Percentiles rank a stretch among this genome's conserved stretches.
These are phyloP conservation scores for Posidonia australis DNA, from an alignment of 106 monocot species.

Conservation along the genomic window DNA sequence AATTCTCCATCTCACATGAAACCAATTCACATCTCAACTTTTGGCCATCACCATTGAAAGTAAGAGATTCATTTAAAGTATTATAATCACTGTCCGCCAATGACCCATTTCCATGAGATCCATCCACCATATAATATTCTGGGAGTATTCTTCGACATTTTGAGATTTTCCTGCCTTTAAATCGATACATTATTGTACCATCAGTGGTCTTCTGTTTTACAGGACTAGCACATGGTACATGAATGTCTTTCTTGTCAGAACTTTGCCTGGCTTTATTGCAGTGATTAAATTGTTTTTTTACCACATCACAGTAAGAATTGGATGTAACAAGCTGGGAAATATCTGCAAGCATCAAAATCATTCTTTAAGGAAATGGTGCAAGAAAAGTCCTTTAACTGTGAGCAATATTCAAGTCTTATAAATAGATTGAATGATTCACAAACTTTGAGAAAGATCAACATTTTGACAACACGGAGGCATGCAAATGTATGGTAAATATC, in stretches of 20 bases:
- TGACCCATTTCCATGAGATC: not conserved
- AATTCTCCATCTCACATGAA: not conserved
- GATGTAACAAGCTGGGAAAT: not conserved
- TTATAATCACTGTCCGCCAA: not conserved
- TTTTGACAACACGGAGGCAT: no score
- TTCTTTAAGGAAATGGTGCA: no score
- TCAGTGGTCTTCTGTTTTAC: not conserved
- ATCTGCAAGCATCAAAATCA: not conserved
- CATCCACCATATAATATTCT: not conserved
- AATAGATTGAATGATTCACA: no score
- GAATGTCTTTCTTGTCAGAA: not conserved
- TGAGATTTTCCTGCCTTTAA: constrained; percentile 3
- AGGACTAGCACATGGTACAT: not conserved
- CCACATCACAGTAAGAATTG: not conserved
- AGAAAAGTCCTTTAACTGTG: no score
- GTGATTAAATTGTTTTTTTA: not conserved
- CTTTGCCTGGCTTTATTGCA: not conserved
- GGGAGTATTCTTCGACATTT: not conserved
- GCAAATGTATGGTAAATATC: no score
- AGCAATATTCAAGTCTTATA: no score
- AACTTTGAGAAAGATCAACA: no score
- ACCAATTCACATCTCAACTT: not conserved
- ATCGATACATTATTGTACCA: not conserved
- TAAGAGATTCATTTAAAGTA: not conserved
- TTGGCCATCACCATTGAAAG: not conserved